These are phyloP conservation scores for Scenedesmus sp. DNA, from an alignment of 163 green algal genomes.

Conservation along the genomic window DNA sequence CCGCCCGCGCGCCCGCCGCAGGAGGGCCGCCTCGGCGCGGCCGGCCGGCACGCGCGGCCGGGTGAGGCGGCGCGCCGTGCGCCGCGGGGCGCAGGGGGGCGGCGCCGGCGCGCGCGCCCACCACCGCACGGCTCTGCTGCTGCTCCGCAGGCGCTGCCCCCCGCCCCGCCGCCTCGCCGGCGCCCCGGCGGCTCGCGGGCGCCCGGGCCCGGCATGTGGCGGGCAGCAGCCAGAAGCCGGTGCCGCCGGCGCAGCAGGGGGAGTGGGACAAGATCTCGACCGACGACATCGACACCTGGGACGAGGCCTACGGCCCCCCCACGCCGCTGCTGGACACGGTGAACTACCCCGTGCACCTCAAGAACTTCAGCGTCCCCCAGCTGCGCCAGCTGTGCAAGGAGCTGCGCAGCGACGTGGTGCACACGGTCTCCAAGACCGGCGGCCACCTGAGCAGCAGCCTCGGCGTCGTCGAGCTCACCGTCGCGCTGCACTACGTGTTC, in stretches of 20 bases:
- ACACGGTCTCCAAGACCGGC: constrained; percentile 97
- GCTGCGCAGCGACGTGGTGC: constrained; percentile 86
- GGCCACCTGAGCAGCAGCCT: constrained; percentile 96
- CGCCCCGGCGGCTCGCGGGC: too few relatives aligned
- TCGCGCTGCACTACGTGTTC: constrained; percentile 99
- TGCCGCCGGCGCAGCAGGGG: constrained; percentile 6
- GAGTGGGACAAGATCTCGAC: constrained; percentile 69
- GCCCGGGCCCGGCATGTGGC: too few relatives aligned
- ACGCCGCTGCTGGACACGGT: constrained; percentile 88
- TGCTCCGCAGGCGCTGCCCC: too few relatives aligned
- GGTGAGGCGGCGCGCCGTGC: too few relatives aligned
- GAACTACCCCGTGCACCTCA: constrained; percentile 99
- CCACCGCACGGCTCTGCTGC: too few relatives aligned
- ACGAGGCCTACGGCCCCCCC: constrained; percentile 57
- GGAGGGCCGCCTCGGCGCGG: too few relatives aligned
- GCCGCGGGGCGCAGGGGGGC: too few relatives aligned
- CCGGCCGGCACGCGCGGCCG: too few relatives aligned
- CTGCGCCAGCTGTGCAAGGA: constrained; percentile 92
- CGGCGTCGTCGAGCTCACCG: constrained; percentile 98
- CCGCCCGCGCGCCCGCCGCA: too few relatives aligned
- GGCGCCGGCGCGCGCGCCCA: too few relatives aligned
- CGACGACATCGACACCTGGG: constrained; percentile 78
- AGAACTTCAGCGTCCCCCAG: constrained; percentile 93
- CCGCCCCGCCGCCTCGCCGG: too few relatives aligned
- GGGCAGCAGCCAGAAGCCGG: constrained; percentile 4